phyloP scores from a whole-genome alignment of 139 green algal genomes.

The Coccomyxa sp. region DNA sequence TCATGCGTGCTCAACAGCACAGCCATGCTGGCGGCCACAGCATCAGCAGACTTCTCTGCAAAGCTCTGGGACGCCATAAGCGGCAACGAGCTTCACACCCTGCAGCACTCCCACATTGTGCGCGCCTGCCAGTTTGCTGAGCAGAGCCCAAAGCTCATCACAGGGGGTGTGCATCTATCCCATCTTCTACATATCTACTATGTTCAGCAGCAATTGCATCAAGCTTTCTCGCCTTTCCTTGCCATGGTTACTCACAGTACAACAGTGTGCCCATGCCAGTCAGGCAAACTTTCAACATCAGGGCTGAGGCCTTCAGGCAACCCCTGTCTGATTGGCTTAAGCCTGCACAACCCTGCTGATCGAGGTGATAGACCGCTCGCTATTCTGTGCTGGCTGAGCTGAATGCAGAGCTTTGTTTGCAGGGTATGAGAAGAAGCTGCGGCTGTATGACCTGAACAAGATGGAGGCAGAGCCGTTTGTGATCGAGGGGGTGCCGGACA shows the following conservation, averaged over 20 bases:
- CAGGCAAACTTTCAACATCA: too few species aligned
- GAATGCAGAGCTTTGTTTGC: conserved; percentile 23
- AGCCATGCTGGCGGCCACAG: conserved; percentile 86
- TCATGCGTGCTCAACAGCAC: conserved; percentile 79
- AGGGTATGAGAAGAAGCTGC: conserved; percentile 87
- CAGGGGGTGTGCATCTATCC: conserved; percentile 44
- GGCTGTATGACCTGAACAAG: conserved; percentile 82
- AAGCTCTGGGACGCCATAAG: conserved; percentile 93
- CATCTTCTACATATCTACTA: background rate
- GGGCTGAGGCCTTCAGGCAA: too few species aligned
- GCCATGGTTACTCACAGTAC: background rate
- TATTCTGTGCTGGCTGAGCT: too few species aligned
- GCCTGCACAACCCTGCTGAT: too few species aligned
- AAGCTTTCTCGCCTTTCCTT: too few species aligned
- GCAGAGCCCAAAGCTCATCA: conserved; percentile 47
- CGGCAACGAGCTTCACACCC: conserved; percentile 81
- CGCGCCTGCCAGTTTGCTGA: conserved; percentile 75
- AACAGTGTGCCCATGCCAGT: background rate
- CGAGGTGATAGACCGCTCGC: too few species aligned
- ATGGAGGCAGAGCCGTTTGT: conserved; percentile 59
- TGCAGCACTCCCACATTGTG: conserved; percentile 95
- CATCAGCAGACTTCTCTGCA: conserved; percentile 91
- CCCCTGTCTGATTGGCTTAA: too few species aligned
- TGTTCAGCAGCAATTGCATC: background rate
- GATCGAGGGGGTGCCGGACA: conserved; percentile 28